A percentile compares a stretch with the other conserved stretches of the same genome.
Conservation (phyloP, 805 yeast genomes). For the Candida gorgasii region DNA sequence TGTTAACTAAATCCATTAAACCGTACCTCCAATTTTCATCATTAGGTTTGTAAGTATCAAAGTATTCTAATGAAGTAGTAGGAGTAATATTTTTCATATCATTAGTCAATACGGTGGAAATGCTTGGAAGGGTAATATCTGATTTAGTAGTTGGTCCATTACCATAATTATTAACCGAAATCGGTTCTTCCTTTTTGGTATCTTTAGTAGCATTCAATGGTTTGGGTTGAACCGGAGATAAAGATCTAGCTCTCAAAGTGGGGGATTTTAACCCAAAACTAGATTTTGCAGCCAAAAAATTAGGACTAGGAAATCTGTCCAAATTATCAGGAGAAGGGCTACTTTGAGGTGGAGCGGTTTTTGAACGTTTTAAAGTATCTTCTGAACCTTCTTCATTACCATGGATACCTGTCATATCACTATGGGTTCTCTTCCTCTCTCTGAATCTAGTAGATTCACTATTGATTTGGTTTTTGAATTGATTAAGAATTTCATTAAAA, state of each 20-base stretch:
- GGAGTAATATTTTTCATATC: constrained; percentile 37
- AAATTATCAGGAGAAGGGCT: constrained; percentile 21
- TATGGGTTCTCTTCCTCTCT: constrained; percentile 28
- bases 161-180: constrained; percentile 7
- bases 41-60: constrained; percentile 46
- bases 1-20: constrained; percentile 34
- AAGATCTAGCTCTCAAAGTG: constrained; percentile 24
- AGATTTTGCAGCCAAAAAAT: constrained; percentile 1
- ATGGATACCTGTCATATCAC: constrained; percentile 20
- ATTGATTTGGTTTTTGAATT: constrained; percentile 23
- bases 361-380: constrained; percentile 33
- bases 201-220: not conserved
- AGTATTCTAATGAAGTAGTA: constrained; percentile 44
- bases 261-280: constrained; percentile 5
- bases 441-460: constrained; percentile 14
- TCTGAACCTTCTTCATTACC: constrained; percentile 13
- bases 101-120: constrained; percentile 30
- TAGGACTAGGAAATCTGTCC: not conserved
- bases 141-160: constrained; percentile 6
- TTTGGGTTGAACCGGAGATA: constrained; percentile 23
- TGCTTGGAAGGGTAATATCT: constrained; percentile 33
- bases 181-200: not conserved
- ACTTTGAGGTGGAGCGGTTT: constrained; percentile 49
- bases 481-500: constrained; percentile 32
- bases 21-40: constrained; percentile 48